Conservation (phyloP, 129 eudicot genomes). For the Helianthus tuberosus region DNA sequence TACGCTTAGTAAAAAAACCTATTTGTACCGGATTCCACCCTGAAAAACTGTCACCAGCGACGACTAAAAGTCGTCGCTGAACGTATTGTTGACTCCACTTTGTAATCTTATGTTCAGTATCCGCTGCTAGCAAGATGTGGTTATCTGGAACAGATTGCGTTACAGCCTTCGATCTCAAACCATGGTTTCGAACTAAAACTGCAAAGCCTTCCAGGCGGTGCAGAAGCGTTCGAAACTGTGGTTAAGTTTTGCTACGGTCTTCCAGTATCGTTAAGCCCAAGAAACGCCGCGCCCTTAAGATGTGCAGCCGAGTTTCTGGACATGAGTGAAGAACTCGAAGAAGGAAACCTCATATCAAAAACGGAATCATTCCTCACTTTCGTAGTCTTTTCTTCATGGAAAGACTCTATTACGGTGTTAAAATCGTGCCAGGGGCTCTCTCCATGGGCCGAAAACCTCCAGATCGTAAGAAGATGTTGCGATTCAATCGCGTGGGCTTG, state of each 20-base stretch:
- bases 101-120: conserved; percentile 45
- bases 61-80: no score
- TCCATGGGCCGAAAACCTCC: conserved; percentile 96
- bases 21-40: no score
- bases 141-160: conserved; percentile 49
- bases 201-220: conserved; percentile 77
- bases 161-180: conserved; percentile 39
- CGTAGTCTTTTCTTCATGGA: conserved; percentile 82
- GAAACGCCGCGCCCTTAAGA: conserved; percentile 63
- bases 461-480: conserved; percentile 74
- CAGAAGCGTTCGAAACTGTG: conserved; percentile 63
- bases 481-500: conserved; percentile 63
- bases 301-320: conserved; percentile 84
- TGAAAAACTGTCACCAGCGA: no score
- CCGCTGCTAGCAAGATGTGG: conserved; percentile 67
- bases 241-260: conserved; percentile 73
- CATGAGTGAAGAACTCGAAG: conserved; percentile 86
- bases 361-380: conserved; percentile 80
- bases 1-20: no score
- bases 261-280: conserved; percentile 51
- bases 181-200: conserved; percentile 52
- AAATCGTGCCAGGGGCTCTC: conserved; percentile 67
- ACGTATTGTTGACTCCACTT: background rate
- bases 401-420: conserved; percentile 63
- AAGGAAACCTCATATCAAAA: conserved; percentile 75